These are phyloP conservation scores for Ascochyta rabiei DNA, from an alignment of 2,329 filamentous ascomycete species.

Conservation along the genomic window DNA sequence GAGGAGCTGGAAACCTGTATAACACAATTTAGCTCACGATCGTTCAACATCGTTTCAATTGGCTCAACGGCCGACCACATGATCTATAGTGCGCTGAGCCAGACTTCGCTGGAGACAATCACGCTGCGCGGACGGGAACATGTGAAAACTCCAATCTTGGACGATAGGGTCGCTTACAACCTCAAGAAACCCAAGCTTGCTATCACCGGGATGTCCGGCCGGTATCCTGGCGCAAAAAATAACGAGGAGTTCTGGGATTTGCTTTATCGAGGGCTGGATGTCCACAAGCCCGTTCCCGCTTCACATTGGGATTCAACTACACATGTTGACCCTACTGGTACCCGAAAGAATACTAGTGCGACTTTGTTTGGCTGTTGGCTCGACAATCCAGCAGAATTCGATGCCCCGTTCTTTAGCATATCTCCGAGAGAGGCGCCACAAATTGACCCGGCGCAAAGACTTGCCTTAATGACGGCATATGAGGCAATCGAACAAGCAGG, in stretches of 20 bases:
- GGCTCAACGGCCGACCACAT: no score
- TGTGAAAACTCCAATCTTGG: no score
- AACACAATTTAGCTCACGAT: no score
- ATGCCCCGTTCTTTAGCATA: slow-evolving; percentile 38
- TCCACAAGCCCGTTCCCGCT: slow-evolving; percentile 30
- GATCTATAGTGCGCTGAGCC: no score
- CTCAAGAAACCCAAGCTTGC: no score
- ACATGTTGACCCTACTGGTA: slow-evolving; percentile 7
- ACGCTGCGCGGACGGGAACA: no score
- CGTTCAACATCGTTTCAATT: no score
- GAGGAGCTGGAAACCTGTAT: no score
- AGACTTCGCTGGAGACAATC: no score
- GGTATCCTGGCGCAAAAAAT: slow-evolving; percentile 36
- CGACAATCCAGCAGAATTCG: slow-evolving; percentile 34
- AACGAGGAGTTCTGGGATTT: slow-evolving; percentile 41
- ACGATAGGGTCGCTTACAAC: no score
- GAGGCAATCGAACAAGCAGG: slow-evolving; percentile 38
- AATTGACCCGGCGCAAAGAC: slow-evolving; percentile 33
- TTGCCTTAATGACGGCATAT: slow-evolving; percentile 30
- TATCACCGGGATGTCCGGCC: slow-evolving; percentile 44
- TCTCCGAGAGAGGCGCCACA: slow-evolving; percentile 36
- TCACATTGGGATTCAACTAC: slow-evolving; percentile 35
- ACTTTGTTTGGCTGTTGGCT: slow-evolving; percentile 33
- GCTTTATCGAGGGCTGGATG: slow-evolving; percentile 33
- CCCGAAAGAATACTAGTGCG: slow-evolving; percentile 1